Conservation (phyloP, 495 filamentous ascomycete genomes). For the Neurospora sp. region DNA sequence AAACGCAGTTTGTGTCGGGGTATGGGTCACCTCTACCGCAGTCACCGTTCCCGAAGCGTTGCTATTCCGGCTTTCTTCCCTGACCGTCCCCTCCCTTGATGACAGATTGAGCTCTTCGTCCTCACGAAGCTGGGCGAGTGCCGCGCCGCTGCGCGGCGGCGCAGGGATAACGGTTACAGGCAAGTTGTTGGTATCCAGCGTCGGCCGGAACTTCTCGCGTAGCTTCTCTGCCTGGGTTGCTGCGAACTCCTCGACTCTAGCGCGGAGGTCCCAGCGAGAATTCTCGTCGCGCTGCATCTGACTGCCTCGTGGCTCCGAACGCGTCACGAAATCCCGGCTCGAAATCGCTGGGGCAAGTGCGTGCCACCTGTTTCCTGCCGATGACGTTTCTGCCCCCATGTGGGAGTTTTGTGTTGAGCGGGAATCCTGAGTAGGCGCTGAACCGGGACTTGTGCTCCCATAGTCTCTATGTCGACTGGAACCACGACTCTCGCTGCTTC, state of each 20-base stretch:
- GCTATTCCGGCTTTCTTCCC: constrained; percentile 3
- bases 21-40: background rate
- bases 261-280: constrained; percentile 32
- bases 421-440: constrained; percentile 6
- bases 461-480: constrained; percentile 21
- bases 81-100: background rate
- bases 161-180: constrained; percentile 41
- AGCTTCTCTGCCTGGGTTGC: constrained; percentile 35
- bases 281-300: background rate
- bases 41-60: constrained; percentile 3
- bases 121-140: constrained; percentile 32
- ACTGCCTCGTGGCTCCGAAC: background rate
- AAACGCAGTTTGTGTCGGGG: background rate
- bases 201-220: constrained; percentile 33
- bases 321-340: constrained; percentile 17
- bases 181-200: constrained; percentile 37
- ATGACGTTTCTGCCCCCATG: background rate
- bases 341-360: constrained; percentile 11
- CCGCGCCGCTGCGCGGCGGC: constrained; percentile 34
- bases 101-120: constrained; percentile 23
- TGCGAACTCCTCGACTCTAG: constrained; percentile 38
- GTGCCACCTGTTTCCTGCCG: constrained; percentile 16
- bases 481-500: constrained; percentile 22
- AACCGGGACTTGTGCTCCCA: constrained; percentile 4
- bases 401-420: constrained; percentile 3